Evolutionary conservation across 1,284 basidiomycete genomes (phyloP).

Genomic region (Trichosporon sp.): DNA sequence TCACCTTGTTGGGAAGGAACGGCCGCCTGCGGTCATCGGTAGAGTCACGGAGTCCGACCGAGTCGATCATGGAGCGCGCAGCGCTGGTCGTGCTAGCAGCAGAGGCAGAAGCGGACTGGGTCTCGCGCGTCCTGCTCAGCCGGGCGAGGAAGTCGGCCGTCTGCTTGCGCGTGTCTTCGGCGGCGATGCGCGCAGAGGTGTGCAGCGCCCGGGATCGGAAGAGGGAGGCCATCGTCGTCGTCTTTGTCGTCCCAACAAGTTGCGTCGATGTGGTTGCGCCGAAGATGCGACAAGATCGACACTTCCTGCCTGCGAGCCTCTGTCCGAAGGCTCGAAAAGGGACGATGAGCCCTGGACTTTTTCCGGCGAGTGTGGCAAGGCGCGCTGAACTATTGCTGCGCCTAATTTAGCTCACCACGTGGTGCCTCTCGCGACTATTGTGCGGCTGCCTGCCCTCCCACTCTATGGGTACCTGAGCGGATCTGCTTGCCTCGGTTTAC

Average conservation of each 20-base stretch:
- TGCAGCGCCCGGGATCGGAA: neutral
- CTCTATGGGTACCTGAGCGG: too few relatives aligned
- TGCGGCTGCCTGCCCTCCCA: too few relatives aligned
- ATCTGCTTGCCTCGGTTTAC: too few relatives aligned
- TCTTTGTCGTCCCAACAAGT: neutral
- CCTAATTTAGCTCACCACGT: too few relatives aligned
- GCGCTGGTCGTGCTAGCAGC: conserved; percentile 4
- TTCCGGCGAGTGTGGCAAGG: too few relatives aligned
- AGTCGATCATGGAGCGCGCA: conserved; percentile 16
- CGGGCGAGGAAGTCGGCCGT: conserved; percentile 21
- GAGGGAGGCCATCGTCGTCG: neutral
- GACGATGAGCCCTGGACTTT: too few relatives aligned
- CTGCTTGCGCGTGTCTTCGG: conserved; percentile 8
- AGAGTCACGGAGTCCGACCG: conserved; percentile 11
- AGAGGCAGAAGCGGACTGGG: neutral
- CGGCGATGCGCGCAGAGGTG: neutral
- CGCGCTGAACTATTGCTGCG: too few relatives aligned
- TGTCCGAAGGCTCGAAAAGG: too few relatives aligned
- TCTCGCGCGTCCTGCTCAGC: conserved; percentile 1
- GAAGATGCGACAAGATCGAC: too few relatives aligned
- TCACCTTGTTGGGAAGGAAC: conserved; percentile 10
- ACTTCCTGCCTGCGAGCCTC: too few relatives aligned
- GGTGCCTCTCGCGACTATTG: too few relatives aligned
- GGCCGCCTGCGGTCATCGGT: conserved; percentile 3
- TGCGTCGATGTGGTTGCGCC: too few relatives aligned